Conservation (phyloP, 2,329 filamentous ascomycete species). For the Nemania abortiva region DNA sequence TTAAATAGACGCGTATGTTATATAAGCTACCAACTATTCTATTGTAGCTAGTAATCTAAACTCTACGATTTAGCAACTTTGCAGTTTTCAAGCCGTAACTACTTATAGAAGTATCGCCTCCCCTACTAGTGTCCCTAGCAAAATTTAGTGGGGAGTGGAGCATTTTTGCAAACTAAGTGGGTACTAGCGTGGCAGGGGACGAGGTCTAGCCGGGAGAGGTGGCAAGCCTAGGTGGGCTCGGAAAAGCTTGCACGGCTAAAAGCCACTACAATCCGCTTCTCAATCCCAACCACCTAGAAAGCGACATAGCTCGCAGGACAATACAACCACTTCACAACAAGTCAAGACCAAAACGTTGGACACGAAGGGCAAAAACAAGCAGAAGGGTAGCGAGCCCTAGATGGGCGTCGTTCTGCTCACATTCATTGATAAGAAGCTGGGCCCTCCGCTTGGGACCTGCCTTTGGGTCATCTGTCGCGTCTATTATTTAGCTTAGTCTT, state of each 20-base stretch:
- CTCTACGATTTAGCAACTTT: no score
- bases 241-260: not conserved
- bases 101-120: no score
- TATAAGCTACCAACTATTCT: no score
- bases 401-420: conserved; percentile 9
- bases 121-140: no score
- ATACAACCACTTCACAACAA: conserved; percentile 9
- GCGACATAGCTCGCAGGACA: not conserved
- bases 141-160: no score
- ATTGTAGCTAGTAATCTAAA: no score
- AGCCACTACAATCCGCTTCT: not conserved
- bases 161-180: no score
- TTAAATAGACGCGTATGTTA: no score
- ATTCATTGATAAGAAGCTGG: conserved; percentile 8
- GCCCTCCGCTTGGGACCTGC: conserved; percentile 6
- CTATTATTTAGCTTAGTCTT: conserved; percentile 7
- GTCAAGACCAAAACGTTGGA: conserved; percentile 10
- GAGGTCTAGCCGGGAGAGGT: no score
- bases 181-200: no score
- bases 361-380: conserved; percentile 8
- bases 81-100: no score
- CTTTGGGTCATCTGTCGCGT: conserved; percentile 3
- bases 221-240: no score
- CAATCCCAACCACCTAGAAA: conserved; percentile 1
- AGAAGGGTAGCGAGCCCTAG: conserved; percentile 4